A percentile compares a stretch with the other conserved stretches of the same genome.
phyloP scores from a whole-genome alignment of 306 rosid genomes.

The Inga oerstediana region DNA sequence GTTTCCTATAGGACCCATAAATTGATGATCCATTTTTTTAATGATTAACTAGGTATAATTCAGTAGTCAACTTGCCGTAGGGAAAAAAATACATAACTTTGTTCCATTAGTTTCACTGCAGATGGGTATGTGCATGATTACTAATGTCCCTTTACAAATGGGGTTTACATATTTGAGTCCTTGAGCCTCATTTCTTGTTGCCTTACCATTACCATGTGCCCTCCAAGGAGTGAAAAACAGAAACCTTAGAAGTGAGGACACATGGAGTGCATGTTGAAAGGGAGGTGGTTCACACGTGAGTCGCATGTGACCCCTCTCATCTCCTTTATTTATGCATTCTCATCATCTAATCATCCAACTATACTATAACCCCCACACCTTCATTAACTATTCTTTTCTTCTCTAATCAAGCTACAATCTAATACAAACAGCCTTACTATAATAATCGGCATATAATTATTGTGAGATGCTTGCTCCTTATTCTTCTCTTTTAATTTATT shows the following conservation, averaged over 20 bases:
- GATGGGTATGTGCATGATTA: background rate
- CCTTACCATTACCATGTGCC: background rate
- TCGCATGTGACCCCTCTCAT: background rate
- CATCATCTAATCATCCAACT: background rate
- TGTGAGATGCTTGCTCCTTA: background rate
- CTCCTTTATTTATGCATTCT: background rate
- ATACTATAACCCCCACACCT: background rate
- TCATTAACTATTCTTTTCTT: background rate
- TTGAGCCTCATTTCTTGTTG: background rate
- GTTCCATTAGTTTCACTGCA: too few species aligned
- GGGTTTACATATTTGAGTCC: background rate
- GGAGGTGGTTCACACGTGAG: background rate
- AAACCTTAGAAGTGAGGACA: background rate
- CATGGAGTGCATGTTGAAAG: background rate
- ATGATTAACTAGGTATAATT: too few species aligned
- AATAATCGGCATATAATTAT: too few species aligned
- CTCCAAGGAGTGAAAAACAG: background rate
- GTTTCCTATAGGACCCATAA: too few species aligned
- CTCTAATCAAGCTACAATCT: background rate
- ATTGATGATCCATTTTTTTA: too few species aligned
- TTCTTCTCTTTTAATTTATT: too few species aligned
- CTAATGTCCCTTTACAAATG: background rate
- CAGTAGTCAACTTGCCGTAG: too few species aligned
- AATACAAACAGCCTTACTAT: too few species aligned
- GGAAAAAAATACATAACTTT: background rate